Conservation (phyloP, 768 basidiomycete genomes). For the Leccinum rimulosum region DNA sequence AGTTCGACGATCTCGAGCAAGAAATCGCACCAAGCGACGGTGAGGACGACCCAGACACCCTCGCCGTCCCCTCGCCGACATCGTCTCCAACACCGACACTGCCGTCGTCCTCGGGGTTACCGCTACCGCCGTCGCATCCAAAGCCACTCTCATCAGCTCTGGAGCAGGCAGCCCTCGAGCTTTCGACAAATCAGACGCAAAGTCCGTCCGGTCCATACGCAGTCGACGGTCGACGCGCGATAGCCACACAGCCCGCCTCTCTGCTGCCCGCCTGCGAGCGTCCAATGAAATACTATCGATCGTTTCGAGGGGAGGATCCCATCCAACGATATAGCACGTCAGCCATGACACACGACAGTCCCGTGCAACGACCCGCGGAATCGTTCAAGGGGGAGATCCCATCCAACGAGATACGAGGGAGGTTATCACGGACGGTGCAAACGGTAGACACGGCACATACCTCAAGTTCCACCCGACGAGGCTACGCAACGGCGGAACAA, state of each 20-base stretch:
- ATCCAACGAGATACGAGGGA: too few relatives aligned
- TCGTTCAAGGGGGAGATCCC: too few relatives aligned
- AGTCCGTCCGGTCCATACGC: conserved; percentile 26
- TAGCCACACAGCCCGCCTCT: conserved; percentile 42
- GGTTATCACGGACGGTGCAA: too few relatives aligned
- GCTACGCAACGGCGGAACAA: too few relatives aligned
- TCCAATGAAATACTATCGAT: conserved; percentile 40
- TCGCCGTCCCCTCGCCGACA: conserved; percentile 12
- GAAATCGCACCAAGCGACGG: conserved; percentile 23
- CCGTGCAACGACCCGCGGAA: too few relatives aligned
- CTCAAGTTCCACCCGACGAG: too few relatives aligned
- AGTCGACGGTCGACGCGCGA: conserved; percentile 27
- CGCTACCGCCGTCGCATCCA: conserved; percentile 36
- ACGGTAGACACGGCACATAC: too few relatives aligned
- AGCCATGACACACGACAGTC: too few relatives aligned
- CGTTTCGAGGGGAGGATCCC: too few relatives aligned
- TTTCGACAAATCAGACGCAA: conserved; percentile 15
- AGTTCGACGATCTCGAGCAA: conserved; percentile 23
- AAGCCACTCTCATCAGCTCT: conserved; percentile 32
- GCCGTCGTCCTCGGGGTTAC: conserved; percentile 38
- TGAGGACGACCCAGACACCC: conserved; percentile 3
- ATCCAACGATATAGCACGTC: too few relatives aligned
- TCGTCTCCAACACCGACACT: conserved; percentile 25
- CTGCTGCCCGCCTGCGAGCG: conserved; percentile 61
- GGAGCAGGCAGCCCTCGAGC: background rate